Percentiles rank a stretch among this genome's conserved stretches.
phyloP scores from a whole-genome alignment of 2,329 filamentous ascomycete species.

The Xylaria sp. region DNA sequence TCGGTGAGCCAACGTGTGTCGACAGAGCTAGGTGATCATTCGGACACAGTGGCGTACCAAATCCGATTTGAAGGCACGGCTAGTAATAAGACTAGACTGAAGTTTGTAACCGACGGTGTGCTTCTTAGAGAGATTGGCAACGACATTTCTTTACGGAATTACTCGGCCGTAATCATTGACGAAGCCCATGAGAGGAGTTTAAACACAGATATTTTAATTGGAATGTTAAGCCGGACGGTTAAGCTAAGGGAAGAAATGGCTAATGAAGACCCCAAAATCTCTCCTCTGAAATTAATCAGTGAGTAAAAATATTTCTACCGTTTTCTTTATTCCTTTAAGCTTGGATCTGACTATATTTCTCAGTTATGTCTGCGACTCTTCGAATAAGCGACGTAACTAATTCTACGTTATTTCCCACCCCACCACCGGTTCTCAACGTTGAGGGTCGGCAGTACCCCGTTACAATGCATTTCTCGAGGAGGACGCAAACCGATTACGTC shows the following conservation, averaged over 20 bases:
- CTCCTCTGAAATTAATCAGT: constrained; percentile 86
- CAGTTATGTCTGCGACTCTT: constrained; percentile 93
- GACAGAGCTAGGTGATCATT: constrained; percentile 82
- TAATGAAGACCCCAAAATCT: constrained; percentile 74
- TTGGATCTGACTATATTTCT: constrained; percentile 6
- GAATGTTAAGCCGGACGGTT: constrained; percentile 93
- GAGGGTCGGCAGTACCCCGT: constrained; percentile 94
- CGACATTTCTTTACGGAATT: constrained; percentile 88
- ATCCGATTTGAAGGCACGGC: constrained; percentile 94
- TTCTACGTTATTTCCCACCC: constrained; percentile 76
- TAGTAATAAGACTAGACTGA: constrained; percentile 84
- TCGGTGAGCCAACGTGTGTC: constrained; percentile 95
- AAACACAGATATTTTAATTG: constrained; percentile 98
- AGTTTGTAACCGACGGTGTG: constrained; percentile 99
- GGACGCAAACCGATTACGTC: constrained; percentile 86
- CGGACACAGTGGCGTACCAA: constrained; percentile 86
- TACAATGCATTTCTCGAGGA: constrained; percentile 86
- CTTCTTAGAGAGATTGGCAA: constrained; percentile 89
- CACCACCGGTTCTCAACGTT: constrained; percentile 87
- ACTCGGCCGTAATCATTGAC: constrained; percentile 94
- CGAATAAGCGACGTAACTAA: constrained; percentile 94
- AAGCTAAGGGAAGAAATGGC: constrained; percentile 82
- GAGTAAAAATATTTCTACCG: constrained; percentile 9
- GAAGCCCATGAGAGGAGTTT: constrained; percentile 97
- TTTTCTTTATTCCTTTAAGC: not conserved